Evolutionary conservation across 441 rosid genomes (phyloP).

Genomic region (Manihot esculenta): DNA sequence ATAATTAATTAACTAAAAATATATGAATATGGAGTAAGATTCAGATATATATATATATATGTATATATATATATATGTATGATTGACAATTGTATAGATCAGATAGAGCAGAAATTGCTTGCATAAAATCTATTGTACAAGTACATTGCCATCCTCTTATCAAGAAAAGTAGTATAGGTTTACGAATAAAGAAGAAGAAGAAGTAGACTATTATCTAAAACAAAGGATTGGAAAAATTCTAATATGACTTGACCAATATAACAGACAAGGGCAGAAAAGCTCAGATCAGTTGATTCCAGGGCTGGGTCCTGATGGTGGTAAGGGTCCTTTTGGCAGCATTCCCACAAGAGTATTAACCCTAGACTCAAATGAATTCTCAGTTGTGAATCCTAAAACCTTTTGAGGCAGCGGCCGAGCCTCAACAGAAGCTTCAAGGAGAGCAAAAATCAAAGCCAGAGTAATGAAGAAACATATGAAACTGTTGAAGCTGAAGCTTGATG

Average conservation of each 20-base stretch:
- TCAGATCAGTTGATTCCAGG: constrained; percentile 32
- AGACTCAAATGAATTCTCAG: constrained; percentile 8
- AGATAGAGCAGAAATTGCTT: no score
- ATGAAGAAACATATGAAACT: constrained; percentile 21
- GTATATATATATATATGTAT: no score
- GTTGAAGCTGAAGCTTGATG: constrained; percentile 13
- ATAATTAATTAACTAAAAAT: no score
- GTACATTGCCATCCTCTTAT: neutral
- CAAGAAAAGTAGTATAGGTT: neutral
- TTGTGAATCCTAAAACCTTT: constrained; percentile 8
- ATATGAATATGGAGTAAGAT: no score
- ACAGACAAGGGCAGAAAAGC: neutral
- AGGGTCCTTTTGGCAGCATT: constrained; percentile 48
- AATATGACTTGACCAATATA: neutral
- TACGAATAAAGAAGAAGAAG: neutral
- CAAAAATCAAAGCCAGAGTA: constrained; percentile 13
- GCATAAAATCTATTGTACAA: neutral
- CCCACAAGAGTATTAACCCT: constrained; percentile 20
- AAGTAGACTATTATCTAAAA: neutral
- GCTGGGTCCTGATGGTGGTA: constrained; percentile 63
- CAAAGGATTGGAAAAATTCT: neutral
- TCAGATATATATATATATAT: neutral
- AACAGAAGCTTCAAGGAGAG: constrained; percentile 15
- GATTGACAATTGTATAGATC: neutral
- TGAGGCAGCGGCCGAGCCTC: constrained; percentile 29